Evolutionary conservation across 768 basidiomycete genomes (phyloP).

Genomic region (Lactarius quietus): DNA sequence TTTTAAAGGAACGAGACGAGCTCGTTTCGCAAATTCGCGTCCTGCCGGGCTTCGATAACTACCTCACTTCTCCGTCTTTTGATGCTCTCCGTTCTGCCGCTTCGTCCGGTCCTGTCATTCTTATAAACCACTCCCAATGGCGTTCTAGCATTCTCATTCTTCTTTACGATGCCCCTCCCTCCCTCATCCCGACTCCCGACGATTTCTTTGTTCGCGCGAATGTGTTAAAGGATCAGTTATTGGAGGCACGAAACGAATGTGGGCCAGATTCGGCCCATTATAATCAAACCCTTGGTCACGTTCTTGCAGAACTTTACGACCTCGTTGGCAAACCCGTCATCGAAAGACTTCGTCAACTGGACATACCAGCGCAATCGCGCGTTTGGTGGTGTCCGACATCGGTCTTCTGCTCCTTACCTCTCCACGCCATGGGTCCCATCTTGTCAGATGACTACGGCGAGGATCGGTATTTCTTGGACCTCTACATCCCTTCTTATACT

Average conservation of each 20-base stretch:
- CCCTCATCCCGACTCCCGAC: neutral
- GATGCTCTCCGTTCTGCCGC: neutral
- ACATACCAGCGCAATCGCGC: too few relatives aligned
- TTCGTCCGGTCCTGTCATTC: neutral
- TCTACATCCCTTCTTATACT: constrained; percentile 3
- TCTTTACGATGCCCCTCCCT: neutral
- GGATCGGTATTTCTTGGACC: neutral
- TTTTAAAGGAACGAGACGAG: neutral
- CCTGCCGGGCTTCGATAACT: neutral
- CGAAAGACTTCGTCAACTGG: too few relatives aligned
- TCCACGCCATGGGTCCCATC: constrained; percentile 21
- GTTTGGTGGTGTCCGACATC: too few relatives aligned
- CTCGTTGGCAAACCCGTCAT: too few relatives aligned
- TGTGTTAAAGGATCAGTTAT: neutral
- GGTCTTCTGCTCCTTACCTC: constrained; percentile 13
- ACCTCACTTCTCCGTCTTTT: neutral
- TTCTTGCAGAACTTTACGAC: too few relatives aligned
- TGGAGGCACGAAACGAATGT: neutral
- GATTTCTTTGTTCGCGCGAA: neutral
- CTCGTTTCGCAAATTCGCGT: neutral
- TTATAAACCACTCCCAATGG: neutral
- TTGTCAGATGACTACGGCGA: neutral
- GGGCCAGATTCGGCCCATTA: neutral
- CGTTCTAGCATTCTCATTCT: neutral
- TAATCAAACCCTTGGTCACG: neutral